Conservation (phyloP, 805 yeast species). For the Yarrowia sp. region DNA sequence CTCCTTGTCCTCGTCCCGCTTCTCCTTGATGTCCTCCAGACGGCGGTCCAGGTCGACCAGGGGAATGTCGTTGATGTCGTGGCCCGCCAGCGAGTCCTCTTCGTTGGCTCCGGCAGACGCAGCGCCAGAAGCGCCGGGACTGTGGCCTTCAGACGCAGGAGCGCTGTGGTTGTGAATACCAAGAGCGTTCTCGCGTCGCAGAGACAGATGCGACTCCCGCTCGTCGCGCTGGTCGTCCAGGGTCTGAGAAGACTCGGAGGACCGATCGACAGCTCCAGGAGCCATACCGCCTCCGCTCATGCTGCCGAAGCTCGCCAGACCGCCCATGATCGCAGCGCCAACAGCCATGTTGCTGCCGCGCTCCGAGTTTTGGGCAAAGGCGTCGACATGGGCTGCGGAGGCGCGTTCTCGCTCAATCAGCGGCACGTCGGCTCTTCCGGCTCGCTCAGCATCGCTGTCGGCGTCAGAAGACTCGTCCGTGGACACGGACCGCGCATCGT, state of each 20-base stretch:
- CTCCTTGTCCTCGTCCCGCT: conserved; percentile 29
- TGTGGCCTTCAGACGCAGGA: conserved; percentile 24
- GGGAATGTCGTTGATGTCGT: conserved; percentile 32
- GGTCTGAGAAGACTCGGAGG: conserved; percentile 7
- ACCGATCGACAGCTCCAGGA: conserved; percentile 24
- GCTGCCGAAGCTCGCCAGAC: background rate
- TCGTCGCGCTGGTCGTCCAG: background rate
- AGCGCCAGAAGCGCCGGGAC: background rate
- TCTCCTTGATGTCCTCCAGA: conserved; percentile 27
- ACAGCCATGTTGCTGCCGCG: conserved; percentile 12
- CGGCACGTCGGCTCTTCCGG: background rate
- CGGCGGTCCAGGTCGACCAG: conserved; percentile 31
- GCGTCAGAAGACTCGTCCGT: conserved; percentile 23
- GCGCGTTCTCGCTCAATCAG: conserved; percentile 17
- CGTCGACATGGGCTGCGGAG: background rate
- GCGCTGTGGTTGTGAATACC: conserved; percentile 2
- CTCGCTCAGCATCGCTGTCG: conserved; percentile 19
- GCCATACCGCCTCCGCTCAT: conserved; percentile 25
- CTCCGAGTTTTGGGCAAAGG: conserved; percentile 5
- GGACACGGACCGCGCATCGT: background rate
- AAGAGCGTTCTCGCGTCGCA: background rate
- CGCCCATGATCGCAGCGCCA: background rate
- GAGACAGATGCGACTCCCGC: background rate
- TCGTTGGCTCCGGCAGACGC: background rate
- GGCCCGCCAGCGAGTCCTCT: background rate